These are phyloP conservation scores for Ascobolus immersus DNA, from an alignment of 495 filamentous ascomycete genomes.

Conservation along the genomic window DNA sequence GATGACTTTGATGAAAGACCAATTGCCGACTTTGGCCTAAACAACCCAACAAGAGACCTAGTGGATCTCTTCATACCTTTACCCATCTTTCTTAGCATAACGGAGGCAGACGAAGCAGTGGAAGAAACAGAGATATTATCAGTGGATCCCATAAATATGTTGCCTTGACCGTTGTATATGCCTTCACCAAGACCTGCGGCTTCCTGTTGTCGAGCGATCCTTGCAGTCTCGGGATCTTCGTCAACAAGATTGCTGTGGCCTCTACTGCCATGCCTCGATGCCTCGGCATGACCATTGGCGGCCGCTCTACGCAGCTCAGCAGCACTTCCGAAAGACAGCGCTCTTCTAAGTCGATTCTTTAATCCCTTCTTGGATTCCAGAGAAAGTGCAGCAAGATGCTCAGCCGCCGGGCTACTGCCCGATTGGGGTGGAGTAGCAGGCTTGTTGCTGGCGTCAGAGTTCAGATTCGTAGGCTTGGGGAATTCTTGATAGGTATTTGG, in stretches of 20 bases:
- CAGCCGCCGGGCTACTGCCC: constrained; percentile 39
- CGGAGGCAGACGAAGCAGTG: constrained; percentile 86
- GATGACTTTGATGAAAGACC: constrained; percentile 42
- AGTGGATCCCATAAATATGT: constrained; percentile 71
- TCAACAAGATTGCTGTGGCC: constrained; percentile 24
- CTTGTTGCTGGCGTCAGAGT: constrained; percentile 4
- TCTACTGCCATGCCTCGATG: too few species aligned
- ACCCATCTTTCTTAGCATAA: constrained; percentile 99
- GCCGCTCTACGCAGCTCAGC: constrained; percentile 66
- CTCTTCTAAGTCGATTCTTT: constrained; percentile 69
- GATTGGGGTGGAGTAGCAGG: constrained; percentile 4
- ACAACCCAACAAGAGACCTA: constrained; percentile 75
- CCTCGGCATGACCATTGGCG: constrained; percentile 39
- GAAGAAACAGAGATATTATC: constrained; percentile 95
- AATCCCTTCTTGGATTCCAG: constrained; percentile 41
- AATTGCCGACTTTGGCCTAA: constrained; percentile 77
- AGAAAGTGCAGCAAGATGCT: constrained; percentile 54
- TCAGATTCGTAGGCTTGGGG: constrained; percentile 4
- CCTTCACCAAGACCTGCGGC: constrained; percentile 70
- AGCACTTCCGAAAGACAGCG: constrained; percentile 92
- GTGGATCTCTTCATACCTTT: constrained; percentile 84
- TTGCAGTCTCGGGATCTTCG: constrained; percentile 62
- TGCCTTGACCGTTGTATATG: constrained; percentile 74
- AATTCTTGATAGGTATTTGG: constrained; percentile 15
- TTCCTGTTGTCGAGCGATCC: constrained; percentile 77